Percentiles rank a stretch among this genome's conserved stretches.
Conservation (phyloP, 768 basidiomycete genomes). For the Arthromyces matolae region DNA sequence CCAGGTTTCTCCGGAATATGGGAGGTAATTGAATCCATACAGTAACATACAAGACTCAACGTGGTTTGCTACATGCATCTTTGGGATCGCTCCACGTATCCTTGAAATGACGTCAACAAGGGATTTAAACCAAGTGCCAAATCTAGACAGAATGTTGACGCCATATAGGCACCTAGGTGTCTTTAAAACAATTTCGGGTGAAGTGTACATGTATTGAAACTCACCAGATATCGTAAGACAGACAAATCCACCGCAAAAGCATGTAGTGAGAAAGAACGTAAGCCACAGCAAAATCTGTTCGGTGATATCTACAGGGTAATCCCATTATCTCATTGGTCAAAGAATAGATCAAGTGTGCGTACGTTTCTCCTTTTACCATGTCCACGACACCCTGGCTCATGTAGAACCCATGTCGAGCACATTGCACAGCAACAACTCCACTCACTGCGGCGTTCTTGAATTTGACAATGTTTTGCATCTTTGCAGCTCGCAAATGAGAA, state of each 20-base stretch:
- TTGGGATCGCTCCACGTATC: slow-evolving; percentile 23
- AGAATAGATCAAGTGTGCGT: slow-evolving; percentile 1
- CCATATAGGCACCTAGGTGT: slow-evolving; percentile 20
- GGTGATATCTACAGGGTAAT: slow-evolving; percentile 13
- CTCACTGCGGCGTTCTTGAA: slow-evolving; percentile 25
- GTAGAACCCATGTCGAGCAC: slow-evolving; percentile 27
- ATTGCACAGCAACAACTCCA: too few species aligned
- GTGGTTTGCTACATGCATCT: slow-evolving; percentile 27
- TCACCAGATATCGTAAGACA: slow-evolving; percentile 27
- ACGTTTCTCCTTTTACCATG: slow-evolving; percentile 26
- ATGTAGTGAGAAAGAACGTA: slow-evolving; percentile 8
- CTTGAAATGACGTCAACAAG: slow-evolving; percentile 10
- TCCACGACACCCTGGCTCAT: slow-evolving; percentile 21
- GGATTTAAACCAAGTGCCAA: slow-evolving; percentile 15
- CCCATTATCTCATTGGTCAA: not conserved
- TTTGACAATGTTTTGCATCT: slow-evolving; percentile 25
- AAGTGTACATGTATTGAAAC: not conserved
- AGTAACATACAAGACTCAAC: slow-evolving; percentile 19
- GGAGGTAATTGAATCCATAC: slow-evolving; percentile 24
- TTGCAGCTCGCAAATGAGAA: slow-evolving; percentile 21
- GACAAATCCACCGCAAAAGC: slow-evolving; percentile 17
- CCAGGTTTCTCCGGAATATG: too few species aligned
- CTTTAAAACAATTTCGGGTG: not conserved
- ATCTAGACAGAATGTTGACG: slow-evolving; percentile 18
- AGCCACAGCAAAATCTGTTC: slow-evolving; percentile 23